Percentiles rank a stretch among this genome's conserved stretches.
Conservation (phyloP, 2,329 filamentous ascomycete genomes). For the Ceratocystiopsis brevicomis region DNA sequence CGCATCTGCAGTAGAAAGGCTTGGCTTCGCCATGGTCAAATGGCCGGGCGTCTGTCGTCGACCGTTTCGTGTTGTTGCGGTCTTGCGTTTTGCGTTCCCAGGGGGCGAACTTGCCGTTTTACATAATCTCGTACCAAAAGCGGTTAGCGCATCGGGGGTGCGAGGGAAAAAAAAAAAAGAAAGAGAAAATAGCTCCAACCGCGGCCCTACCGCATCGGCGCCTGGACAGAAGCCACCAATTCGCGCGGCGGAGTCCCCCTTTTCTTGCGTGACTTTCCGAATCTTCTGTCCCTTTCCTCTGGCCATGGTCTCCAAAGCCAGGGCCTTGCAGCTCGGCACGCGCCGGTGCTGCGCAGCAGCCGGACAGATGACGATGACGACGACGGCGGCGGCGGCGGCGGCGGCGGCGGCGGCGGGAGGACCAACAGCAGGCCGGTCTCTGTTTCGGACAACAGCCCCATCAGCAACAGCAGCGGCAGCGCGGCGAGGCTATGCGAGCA, state of each 20-base stretch:
- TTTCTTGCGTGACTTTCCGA: no score
- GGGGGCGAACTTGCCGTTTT: not conserved
- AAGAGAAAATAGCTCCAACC: slow-evolving; percentile 1
- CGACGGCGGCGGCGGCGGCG: not conserved
- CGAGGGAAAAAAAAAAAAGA: no score
- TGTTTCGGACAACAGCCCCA: not conserved
- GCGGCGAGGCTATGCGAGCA: not conserved
- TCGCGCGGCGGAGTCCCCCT: no score
- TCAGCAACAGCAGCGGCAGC: not conserved
- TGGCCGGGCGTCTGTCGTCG: no score
- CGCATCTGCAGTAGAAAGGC: no score
- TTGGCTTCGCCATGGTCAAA: no score
- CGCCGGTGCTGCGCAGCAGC: slow-evolving; percentile 15
- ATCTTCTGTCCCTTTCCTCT: no score
- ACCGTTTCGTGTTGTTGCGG: no score
- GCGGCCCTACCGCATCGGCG: no score
- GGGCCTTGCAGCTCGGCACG: slow-evolving; percentile 21
- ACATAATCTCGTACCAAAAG: not conserved
- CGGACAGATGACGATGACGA: not conserved
- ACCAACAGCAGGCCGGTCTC: not conserved
- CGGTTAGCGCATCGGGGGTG: not conserved
- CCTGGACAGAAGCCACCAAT: no score
- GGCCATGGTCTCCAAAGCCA: slow-evolving; percentile 22
- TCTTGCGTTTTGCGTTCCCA: no score
- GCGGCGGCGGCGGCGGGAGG: not conserved